Evolutionary conservation across 2,329 filamentous ascomycete genomes (phyloP).

Genomic region (Ophiostoma piceae): DNA sequence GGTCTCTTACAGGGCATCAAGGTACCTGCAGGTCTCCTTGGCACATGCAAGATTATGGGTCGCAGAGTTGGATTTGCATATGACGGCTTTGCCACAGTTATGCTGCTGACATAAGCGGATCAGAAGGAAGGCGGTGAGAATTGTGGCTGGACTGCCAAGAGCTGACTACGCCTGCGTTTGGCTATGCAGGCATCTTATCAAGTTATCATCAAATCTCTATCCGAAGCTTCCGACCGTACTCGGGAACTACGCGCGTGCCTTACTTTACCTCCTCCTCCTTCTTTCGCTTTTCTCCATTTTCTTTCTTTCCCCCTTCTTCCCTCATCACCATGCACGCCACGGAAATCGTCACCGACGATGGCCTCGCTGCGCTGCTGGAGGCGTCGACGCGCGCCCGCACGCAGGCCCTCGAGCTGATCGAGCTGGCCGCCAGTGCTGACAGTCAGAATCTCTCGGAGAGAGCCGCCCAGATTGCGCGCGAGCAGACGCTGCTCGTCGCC

Average conservation of each 20-base stretch:
- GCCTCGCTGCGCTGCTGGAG: constrained; percentile 62
- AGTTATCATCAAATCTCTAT: constrained; percentile 9
- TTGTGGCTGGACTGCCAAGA: not conserved
- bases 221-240: not conserved
- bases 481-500: constrained; percentile 74
- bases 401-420: constrained; percentile 63
- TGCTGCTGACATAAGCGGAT: not conserved
- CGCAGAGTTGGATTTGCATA: too few species aligned
- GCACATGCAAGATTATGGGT: not conserved
- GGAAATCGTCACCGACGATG: constrained; percentile 57
- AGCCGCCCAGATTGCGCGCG: constrained; percentile 57
- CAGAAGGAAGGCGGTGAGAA: not conserved
- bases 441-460: constrained; percentile 30
- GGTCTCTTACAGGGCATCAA: constrained; percentile 16
- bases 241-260: not conserved
- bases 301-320: not conserved
- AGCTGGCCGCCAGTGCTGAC: constrained; percentile 41
- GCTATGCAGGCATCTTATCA: not conserved
- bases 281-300: not conserved
- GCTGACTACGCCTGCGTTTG: not conserved
- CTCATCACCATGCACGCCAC: constrained; percentile 46
- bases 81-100: not conserved
- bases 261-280: not conserved
- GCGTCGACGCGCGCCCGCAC: constrained; percentile 68
- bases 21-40: constrained; percentile 14